Evolutionary conservation across 163 green algal genomes (phyloP), one percentile per base, ranked within the genome.

Genomic region (Chlamydomonas reinhardtii): DNA sequence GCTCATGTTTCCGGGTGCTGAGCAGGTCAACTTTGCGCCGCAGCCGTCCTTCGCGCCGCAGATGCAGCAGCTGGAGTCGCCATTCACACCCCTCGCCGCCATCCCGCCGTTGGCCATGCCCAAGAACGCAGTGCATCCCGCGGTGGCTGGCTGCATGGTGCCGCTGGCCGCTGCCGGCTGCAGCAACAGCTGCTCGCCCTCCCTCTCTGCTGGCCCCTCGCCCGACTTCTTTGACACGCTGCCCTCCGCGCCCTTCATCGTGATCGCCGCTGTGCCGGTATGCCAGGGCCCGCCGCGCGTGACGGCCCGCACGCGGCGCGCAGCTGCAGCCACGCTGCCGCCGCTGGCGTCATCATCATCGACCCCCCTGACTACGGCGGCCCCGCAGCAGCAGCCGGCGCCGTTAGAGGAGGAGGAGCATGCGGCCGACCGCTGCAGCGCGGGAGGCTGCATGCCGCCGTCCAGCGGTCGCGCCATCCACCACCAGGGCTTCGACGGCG

Each of bases 391-490:
- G 12, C 48, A 56, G 48, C 48, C 11, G 48, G 48, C 48, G 48
- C 48, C 74, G 35, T 16, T 39, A 2, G 35, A 84, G 62, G 56
- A 84, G 62, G 56, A 68, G 3, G 65, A 84, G 29, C 66, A 76
- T 48, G 20, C 69, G 14, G 77, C 35, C 0, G 77, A 84, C 77
- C 66, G 77, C 65, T 84, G 77, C 77, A 84, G 77, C 66, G 54
- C 48, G 6, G 77, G 77, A 3, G 77, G 77, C 48, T n/a, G 31
- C 48, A 56, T 52, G 64, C 35, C 61, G 14, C 61, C 24, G 25
- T 37, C 34, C 52, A 66, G 56, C 27, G 62, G 25, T 0, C 31
- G 32, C 56, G 34, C n/a, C 20, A 2, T 65, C 22, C 59, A 27
- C 59, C 59, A 65, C 22, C 59, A 65, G 22, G 22, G 22, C 22